phyloP scores from a whole-genome alignment of 805 yeast genomes.

The Metschnikowia sp. region DNA sequence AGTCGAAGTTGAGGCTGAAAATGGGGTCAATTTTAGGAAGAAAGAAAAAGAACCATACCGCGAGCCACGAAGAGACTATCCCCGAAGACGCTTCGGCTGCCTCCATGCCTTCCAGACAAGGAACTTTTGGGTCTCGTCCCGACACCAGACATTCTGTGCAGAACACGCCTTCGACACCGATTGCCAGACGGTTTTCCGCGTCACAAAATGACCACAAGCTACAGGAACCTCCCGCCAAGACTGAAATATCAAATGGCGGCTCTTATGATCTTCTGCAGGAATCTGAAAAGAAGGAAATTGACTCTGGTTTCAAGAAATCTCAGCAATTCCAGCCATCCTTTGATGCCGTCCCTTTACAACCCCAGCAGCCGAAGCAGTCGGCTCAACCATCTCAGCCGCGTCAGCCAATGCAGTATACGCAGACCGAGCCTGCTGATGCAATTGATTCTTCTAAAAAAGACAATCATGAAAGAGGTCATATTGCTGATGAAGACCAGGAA shows the following conservation, averaged over 20 bases:
- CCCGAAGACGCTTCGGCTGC: constrained; percentile 33
- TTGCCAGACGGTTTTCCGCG: not conserved
- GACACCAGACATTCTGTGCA: constrained; percentile 13
- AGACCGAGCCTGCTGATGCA: too few relatives aligned
- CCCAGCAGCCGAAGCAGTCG: not conserved
- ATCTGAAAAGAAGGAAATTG: not conserved
- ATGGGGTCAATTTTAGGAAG: constrained; percentile 76
- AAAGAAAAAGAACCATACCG: constrained; percentile 43
- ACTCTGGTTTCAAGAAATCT: not conserved
- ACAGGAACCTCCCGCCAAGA: not conserved
- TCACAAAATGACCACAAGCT: not conserved
- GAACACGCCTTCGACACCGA: constrained; percentile 5
- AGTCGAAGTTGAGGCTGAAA: constrained; percentile 55
- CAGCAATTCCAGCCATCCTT: constrained; percentile 4
- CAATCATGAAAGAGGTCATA: too few relatives aligned
- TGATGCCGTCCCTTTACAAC: constrained; percentile 6
- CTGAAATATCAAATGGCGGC: not conserved
- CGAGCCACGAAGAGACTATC: constrained; percentile 22
- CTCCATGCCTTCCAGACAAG: constrained; percentile 16
- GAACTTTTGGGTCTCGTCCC: constrained; percentile 9
- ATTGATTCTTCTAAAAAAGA: too few relatives aligned
- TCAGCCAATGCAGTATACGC: not conserved
- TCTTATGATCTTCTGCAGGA: too few relatives aligned
- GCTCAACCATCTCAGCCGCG: constrained; percentile 4
- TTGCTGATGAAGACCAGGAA: constrained; percentile 14